phyloP scores from a whole-genome alignment of 768 basidiomycete genomes.

The Lentinula edodes region DNA sequence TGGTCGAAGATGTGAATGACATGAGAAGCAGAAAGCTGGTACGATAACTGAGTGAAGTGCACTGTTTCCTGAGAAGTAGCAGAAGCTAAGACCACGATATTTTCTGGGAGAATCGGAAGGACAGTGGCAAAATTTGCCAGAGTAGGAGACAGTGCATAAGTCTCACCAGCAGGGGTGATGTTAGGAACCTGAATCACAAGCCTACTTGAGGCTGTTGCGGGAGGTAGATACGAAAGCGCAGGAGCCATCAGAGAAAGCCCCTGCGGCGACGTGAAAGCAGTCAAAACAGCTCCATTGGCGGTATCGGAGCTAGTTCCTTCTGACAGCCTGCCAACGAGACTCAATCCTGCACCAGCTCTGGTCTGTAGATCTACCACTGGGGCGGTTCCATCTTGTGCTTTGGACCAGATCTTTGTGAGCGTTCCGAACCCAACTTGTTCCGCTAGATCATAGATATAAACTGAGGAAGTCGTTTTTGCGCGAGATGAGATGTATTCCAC shows the following conservation, averaged over 20 bases:
- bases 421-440: slow-evolving; percentile 80
- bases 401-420: slow-evolving; percentile 61
- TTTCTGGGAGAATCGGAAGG: slow-evolving; percentile 55
- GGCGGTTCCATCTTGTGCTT: slow-evolving; percentile 34
- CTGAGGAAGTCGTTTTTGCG: slow-evolving; percentile 48
- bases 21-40: slow-evolving; percentile 59
- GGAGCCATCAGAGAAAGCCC: slow-evolving; percentile 82
- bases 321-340: slow-evolving; percentile 72
- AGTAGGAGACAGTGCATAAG: slow-evolving; percentile 71
- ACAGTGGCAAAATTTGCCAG: slow-evolving; percentile 61
- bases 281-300: slow-evolving; percentile 53
- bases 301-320: slow-evolving; percentile 73
- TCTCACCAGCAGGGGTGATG: slow-evolving; percentile 58
- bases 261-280: slow-evolving; percentile 78
- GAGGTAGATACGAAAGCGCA: slow-evolving; percentile 68
- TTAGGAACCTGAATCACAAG: slow-evolving; percentile 82
- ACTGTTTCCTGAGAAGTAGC: slow-evolving; percentile 79
- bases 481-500: slow-evolving; percentile 68
- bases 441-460: slow-evolving; percentile 81
- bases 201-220: slow-evolving; percentile 54
- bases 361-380: slow-evolving; percentile 72
- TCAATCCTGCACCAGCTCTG: slow-evolving; percentile 77
- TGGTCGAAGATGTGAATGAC: slow-evolving; percentile 92
- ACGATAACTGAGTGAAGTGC: slow-evolving; percentile 73
- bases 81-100: slow-evolving; percentile 72